Evolutionary conservation across 768 basidiomycete species (phyloP).

Genomic region (Lactarius sp.): DNA sequence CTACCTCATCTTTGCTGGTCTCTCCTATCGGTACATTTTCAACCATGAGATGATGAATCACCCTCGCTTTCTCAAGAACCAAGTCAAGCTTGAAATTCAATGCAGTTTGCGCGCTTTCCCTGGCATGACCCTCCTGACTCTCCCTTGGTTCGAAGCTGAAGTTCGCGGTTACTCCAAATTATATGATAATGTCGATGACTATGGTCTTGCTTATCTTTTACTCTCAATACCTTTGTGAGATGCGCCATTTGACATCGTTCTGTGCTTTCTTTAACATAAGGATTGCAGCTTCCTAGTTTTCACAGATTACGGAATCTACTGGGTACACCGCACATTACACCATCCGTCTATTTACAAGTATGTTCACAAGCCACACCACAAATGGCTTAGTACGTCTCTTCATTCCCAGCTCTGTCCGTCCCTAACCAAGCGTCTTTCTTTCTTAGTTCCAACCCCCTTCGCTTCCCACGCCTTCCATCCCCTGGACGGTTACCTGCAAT

Average conservation of each 20-base stretch:
- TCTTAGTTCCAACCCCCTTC: constrained; percentile 89
- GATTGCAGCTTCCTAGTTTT: constrained; percentile 64
- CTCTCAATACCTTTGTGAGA: constrained; percentile 67
- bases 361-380: constrained; percentile 97
- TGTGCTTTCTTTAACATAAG: constrained; percentile 10
- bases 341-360: constrained; percentile 81
- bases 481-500: constrained; percentile 90
- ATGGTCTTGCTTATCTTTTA: constrained; percentile 69
- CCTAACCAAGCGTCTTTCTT: neutral
- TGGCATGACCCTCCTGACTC: constrained; percentile 71
- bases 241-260: neutral
- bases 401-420: neutral
- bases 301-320: constrained; percentile 94
- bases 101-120: constrained; percentile 75
- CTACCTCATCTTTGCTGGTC: constrained; percentile 84
- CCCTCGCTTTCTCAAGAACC: constrained; percentile 88
- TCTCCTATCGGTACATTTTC: constrained; percentile 85
- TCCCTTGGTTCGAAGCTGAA: constrained; percentile 94
- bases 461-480: constrained; percentile 98
- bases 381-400: constrained; percentile 81
- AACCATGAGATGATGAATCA: constrained; percentile 95
- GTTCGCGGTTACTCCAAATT: constrained; percentile 78
- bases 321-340: constrained; percentile 92
- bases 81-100: constrained; percentile 76
- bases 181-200: constrained; percentile 74